Conservation (phyloP, 257 asterid species). For the Anisodus tanguticus region DNA sequence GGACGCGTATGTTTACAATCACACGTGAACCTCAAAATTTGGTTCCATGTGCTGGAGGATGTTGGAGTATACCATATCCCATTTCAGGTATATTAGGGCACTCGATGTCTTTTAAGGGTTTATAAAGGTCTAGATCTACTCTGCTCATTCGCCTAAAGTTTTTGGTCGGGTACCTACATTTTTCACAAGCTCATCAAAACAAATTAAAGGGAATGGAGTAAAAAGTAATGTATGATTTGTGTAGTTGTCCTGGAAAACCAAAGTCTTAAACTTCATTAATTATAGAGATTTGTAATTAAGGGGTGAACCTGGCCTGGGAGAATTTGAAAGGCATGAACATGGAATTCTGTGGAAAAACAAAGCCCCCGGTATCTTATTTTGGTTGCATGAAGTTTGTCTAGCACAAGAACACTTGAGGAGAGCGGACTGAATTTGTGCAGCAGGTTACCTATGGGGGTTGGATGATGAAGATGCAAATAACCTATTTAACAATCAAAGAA, state of each 20-base stretch:
- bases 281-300: slow-evolving; percentile 5
- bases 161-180: background rate
- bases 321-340: background rate
- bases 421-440: background rate
- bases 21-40: background rate
- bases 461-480: background rate
- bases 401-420: background rate
- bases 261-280: background rate
- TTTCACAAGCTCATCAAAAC: background rate
- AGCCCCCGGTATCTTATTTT: background rate
- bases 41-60: background rate
- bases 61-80: background rate
- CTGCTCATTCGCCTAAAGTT: background rate
- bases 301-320: background rate
- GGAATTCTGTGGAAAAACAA: background rate
- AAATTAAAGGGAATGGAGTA: background rate
- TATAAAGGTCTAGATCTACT: slow-evolving; percentile 9
- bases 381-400: background rate
- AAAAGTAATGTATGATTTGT: background rate
- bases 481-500: too few species aligned
- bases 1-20: background rate
- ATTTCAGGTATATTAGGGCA: background rate
- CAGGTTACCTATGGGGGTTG: background rate
- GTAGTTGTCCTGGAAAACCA: background rate
- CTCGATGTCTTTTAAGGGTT: background rate